phyloP scores from a whole-genome alignment of 2,329 filamentous ascomycete genomes.

The Akanthomyces dipterigenus region DNA sequence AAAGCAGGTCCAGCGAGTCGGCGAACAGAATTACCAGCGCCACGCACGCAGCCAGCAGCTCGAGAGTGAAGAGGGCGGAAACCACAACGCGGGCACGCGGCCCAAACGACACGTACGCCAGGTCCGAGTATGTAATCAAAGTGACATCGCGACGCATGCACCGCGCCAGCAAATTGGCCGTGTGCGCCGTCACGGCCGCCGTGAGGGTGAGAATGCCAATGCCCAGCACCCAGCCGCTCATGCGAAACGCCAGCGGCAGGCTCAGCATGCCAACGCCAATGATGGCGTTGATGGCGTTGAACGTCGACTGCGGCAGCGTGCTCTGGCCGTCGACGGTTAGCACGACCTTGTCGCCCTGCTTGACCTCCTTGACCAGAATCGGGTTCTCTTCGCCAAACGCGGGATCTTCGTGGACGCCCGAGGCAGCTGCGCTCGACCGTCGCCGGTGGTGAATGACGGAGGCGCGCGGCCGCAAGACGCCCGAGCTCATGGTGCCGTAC shows the following conservation, averaged over 20 bases:
- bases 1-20: conserved; percentile 74
- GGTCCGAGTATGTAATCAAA: conserved; percentile 88
- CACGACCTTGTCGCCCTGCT: conserved; percentile 80
- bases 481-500: conserved; percentile 47
- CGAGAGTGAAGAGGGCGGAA: conserved; percentile 79
- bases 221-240: conserved; percentile 83
- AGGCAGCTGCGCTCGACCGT: conserved; percentile 29
- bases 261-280: conserved; percentile 87
- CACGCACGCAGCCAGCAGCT: conserved; percentile 82
- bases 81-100: conserved; percentile 72
- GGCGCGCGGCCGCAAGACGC: conserved; percentile 28
- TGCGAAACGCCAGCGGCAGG: conserved; percentile 78
- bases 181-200: conserved; percentile 74
- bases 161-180: conserved; percentile 74
- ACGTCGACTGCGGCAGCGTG: conserved; percentile 90
- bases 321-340: conserved; percentile 85
- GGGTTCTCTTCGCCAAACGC: conserved; percentile 60
- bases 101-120: conserved; percentile 88
- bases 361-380: conserved; percentile 80
- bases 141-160: conserved; percentile 81
- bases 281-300: conserved; percentile 92
- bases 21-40: conserved; percentile 89
- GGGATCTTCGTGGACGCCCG: conserved; percentile 22
- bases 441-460: conserved; percentile 38
- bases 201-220: conserved; percentile 66